Percentiles rank a stretch among this genome's conserved stretches.
Conservation (phyloP, 2,329 filamentous ascomycete species). For the Setomelanomma holmii region DNA sequence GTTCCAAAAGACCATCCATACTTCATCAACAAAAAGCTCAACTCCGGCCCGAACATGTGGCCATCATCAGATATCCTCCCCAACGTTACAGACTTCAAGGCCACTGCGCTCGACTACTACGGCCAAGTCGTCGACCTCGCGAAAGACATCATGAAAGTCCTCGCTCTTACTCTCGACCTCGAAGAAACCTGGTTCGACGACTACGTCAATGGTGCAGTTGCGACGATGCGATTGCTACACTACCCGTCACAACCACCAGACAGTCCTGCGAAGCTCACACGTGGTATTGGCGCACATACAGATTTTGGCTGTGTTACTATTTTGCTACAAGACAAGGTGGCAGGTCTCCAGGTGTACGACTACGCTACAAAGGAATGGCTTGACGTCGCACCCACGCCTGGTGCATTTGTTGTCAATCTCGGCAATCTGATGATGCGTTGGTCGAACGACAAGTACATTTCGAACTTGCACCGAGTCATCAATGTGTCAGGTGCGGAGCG, state of each 20-base stretch:
- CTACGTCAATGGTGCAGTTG: constrained; percentile 47
- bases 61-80: constrained; percentile 28
- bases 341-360: constrained; percentile 82
- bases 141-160: constrained; percentile 50
- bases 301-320: constrained; percentile 54
- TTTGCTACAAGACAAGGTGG: constrained; percentile 52
- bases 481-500: constrained; percentile 50
- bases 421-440: constrained; percentile 60
- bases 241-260: constrained; percentile 52
- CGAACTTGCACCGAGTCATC: constrained; percentile 53
- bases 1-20: constrained; percentile 49
- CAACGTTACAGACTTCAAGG: constrained; percentile 43
- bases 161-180: constrained; percentile 52
- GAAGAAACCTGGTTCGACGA: constrained; percentile 48
- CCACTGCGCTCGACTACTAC: constrained; percentile 52
- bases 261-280: constrained; percentile 44
- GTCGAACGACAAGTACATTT: constrained; percentile 53
- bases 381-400: constrained; percentile 76
- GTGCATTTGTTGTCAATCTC: constrained; percentile 85
- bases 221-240: constrained; percentile 53
- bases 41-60: constrained; percentile 53
- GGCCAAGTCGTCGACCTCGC: constrained; percentile 48
- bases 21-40: constrained; percentile 48
- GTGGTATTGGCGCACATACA: constrained; percentile 54
- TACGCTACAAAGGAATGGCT: constrained; percentile 73